Conservation (phyloP, 805 yeast genomes). For the Huiozyma naganishii region DNA sequence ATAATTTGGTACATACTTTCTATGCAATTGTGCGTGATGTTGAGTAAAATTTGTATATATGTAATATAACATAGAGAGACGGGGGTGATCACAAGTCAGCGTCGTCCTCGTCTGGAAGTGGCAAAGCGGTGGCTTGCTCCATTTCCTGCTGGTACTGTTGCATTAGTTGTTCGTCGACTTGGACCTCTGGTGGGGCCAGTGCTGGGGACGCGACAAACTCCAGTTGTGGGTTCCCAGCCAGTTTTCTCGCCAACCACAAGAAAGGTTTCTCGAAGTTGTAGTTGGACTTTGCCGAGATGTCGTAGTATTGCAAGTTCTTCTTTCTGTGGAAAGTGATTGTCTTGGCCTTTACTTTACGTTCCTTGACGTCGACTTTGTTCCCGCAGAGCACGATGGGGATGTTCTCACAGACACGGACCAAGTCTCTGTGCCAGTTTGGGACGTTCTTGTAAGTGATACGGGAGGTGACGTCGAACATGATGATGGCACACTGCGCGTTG, state of each 20-base stretch:
- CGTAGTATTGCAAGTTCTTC: constrained; percentile 99
- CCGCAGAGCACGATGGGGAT: constrained; percentile 98
- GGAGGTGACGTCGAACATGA: constrained; percentile 98
- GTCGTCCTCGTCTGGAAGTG: constrained; percentile 99
- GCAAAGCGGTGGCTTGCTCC: constrained; percentile 98
- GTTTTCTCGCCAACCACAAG: constrained; percentile 99
- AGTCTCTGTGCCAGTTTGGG: constrained; percentile 99
- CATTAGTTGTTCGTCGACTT: constrained; percentile 93
- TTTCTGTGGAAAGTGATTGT: constrained; percentile 99
- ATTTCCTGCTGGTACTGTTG: constrained; percentile 98
- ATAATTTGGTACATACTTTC: too few species aligned
- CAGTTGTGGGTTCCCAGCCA: constrained; percentile 94
- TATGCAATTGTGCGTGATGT: too few species aligned
- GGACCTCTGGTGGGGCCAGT: constrained; percentile 98
- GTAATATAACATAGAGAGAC: too few species aligned
- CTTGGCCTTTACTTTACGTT: constrained; percentile 99
- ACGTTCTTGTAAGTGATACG: constrained; percentile 99
- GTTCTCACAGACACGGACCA: constrained; percentile 99
- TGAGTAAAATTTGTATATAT: too few species aligned
- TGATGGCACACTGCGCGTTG: constrained; percentile 99
- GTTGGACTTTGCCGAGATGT: constrained; percentile 98
- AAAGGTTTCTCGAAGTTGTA: constrained; percentile 99
- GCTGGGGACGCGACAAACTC: constrained; percentile 99
- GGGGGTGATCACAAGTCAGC: constrained; percentile 68
- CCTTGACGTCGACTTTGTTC: constrained; percentile 99